Evolutionary conservation across 306 rosid genomes (phyloP).

Genomic region (Hippophae tibetana): DNA sequence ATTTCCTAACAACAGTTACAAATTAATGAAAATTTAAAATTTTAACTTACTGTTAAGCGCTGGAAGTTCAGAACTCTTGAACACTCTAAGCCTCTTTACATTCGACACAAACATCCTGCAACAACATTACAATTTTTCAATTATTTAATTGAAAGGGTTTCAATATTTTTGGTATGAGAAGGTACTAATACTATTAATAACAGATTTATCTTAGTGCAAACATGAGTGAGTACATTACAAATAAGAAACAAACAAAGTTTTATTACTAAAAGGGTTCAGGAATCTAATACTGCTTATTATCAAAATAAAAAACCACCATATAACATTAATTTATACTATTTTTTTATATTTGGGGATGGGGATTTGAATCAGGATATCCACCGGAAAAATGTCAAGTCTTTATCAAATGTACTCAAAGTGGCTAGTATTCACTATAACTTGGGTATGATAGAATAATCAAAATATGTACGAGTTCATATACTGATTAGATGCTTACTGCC

Average conservation of each 20-base stretch:
- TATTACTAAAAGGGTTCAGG: constrained; percentile 19
- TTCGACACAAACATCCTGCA: constrained; percentile 82
- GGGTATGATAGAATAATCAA: constrained; percentile 7
- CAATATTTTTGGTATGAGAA: no score
- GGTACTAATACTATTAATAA: no score
- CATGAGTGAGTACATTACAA: neutral
- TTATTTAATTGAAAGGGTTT: no score
- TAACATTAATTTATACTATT: neutral
- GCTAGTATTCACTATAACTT: no score
- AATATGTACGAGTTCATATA: constrained; percentile 14
- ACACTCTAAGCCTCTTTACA: constrained; percentile 75
- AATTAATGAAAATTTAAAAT: no score
- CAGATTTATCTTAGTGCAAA: neutral
- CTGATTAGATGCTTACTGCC: constrained; percentile 54
- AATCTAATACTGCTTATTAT: constrained; percentile 30
- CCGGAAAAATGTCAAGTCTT: no score
- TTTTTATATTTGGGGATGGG: no score
- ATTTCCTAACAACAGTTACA: no score
- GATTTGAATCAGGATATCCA: no score
- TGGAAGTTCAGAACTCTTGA: constrained; percentile 69
- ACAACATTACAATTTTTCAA: neutral
- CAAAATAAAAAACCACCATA: neutral
- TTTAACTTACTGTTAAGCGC: constrained; percentile 51
- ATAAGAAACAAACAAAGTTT: neutral
- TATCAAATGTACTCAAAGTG: no score